phyloP scores from a whole-genome alignment of 305 asterid species.

The Fraxinus sp. region DNA sequence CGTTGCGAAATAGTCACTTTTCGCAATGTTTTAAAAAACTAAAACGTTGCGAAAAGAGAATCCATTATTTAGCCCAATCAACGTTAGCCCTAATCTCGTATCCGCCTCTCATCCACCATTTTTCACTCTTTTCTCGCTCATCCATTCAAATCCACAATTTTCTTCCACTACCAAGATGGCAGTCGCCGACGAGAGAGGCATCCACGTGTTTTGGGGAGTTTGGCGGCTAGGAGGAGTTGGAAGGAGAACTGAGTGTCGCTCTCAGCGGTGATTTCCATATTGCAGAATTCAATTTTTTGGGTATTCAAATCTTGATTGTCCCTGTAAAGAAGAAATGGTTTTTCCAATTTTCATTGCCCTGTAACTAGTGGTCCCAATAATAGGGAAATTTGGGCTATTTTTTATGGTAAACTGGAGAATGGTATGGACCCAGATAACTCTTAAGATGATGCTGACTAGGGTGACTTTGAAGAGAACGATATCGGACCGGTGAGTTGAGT shows the following conservation, averaged over 20 bases:
- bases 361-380: constrained; percentile 25
- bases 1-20: no score
- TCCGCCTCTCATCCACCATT: no score
- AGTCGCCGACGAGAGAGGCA: no score
- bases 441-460: constrained; percentile 35
- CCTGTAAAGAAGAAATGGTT: constrained; percentile 25
- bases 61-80: no score
- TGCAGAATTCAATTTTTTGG: constrained; percentile 36
- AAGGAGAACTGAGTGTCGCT: no score
- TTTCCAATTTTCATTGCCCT: constrained; percentile 28
- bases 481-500: constrained; percentile 46
- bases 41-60: no score
- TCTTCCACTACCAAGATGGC: no score
- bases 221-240: no score
- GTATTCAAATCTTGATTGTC: constrained; percentile 34
- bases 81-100: no score
- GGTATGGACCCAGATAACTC: constrained; percentile 49
- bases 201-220: no score
- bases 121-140: no score
- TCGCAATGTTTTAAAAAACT: no score
- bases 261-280: neutral
- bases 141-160: constrained; percentile 12
- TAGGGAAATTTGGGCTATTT: constrained; percentile 33
- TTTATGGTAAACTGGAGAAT: constrained; percentile 47
- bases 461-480: constrained; percentile 35